phyloP scores from a whole-genome alignment of 1,284 basidiomycete genomes.

The Sporisorium graminicola region DNA sequence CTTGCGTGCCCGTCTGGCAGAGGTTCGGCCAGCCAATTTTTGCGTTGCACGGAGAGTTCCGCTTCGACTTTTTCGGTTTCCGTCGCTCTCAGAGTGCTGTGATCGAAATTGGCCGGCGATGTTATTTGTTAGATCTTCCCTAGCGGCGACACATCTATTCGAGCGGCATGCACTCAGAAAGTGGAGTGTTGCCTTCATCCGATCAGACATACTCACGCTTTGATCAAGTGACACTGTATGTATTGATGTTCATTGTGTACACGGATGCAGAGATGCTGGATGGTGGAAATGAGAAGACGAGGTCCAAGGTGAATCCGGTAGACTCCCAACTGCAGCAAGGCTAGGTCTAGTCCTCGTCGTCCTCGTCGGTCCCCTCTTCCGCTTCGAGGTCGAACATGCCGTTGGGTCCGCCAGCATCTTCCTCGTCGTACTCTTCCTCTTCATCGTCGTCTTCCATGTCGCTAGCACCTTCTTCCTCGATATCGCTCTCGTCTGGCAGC shows the following conservation, averaged over 20 bases:
- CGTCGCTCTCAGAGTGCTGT: not conserved
- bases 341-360: conserved; percentile 33
- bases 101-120: not conserved
- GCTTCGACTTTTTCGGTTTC: not conserved
- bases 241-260: not conserved
- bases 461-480: conserved; percentile 46
- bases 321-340: not conserved
- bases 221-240: conserved; percentile 2
- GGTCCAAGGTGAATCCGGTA: too few species aligned
- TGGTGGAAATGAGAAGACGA: not conserved
- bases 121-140: not conserved
- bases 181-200: not conserved
- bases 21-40: not conserved
- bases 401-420: conserved; percentile 42
- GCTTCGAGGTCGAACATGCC: conserved; percentile 54
- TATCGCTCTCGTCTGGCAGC: conserved; percentile 50
- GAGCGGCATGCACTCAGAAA: not conserved
- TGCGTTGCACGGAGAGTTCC: conserved; percentile 9
- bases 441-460: conserved; percentile 52
- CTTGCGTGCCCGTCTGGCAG: not conserved
- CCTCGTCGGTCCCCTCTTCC: conserved; percentile 52
- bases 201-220: not conserved
- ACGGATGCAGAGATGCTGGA: conserved; percentile 1
- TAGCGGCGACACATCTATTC: not conserved
- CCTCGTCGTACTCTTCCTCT: conserved; percentile 55